Evolutionary conservation across 2,329 filamentous ascomycete genomes (phyloP), one percentile per base, ranked within the genome.

Genomic region (Xylariales sp.): DNA sequence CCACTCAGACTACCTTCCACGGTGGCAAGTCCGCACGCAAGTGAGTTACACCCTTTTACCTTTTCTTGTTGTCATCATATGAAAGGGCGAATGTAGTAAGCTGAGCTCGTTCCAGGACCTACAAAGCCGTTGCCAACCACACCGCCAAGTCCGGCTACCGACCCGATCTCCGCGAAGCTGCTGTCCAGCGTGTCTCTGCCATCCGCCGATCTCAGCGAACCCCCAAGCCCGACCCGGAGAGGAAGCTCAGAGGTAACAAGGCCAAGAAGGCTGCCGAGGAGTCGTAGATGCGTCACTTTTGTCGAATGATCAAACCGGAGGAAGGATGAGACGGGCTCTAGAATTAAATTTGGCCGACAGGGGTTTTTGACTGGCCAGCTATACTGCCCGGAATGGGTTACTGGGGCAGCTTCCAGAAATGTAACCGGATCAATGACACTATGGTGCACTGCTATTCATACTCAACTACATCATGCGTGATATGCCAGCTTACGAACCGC

Each of bases 101-200:
- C 27, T 43, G 28, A 21, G 25, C 18, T 35, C 21, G 39, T 24
- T 38, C 38, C 53, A 93, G 88, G 80, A 84, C 86, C 73, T 97
- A 90, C 83, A 87, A 86, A 75, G 78, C 78, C 59, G 81, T 97
- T 65, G 89, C 89, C 72, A 85, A 80, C 75, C 74, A 76, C 66
- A 81, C 83, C 58, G 85, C 88, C 68, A 89, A 88, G 81, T 78
- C 78, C 65, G 80, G 83, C 63, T 98, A 97, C 84, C 87, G 86
- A 58, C 60, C 77, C 59, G 86, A 91, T 65, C 77, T 90, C 69
- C 84, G 84, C 57, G 71, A 78, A 61, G 75, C 76, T 60, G 90
- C 91, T 58, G 83, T 97, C 61, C 75, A 88, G 69, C 88, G 93
- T 62, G 88, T 86, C 63, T 89, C 84, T 60, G 88, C 89, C 60